Base-by-base conservation (phyloP, 2,329 filamentous ascomycete species). In the Helminthosporium solani region DNA sequence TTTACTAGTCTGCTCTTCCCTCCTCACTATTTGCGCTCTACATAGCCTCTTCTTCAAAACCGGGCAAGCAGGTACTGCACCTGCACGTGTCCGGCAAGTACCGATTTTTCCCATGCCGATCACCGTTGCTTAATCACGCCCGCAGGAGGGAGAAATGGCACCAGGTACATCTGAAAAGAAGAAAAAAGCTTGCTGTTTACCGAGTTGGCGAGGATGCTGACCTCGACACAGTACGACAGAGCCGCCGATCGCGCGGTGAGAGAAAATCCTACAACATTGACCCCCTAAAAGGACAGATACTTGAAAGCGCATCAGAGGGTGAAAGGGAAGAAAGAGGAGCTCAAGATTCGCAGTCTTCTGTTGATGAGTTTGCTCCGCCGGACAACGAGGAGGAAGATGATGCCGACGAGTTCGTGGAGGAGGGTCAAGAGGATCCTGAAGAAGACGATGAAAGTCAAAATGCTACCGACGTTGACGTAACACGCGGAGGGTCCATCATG, bases 381-480 rank as follows among this genome's bases (percentile, higher is more conserved):
- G 51, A 46, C 2, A 49, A 64, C 2, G 50, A 64, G 46, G 56
- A 60, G 15, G 63, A 60, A 21, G 51, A 46, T 9, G 58, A 60
- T 6, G 50, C 46, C 21, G 59, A 61, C 20, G 58, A 61, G 14
- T 50, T 58, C 33, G 60, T 53, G 3, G 57, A 60, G 3, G 56
- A 60, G 11, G 49, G 54, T 20, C 15, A 6, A 8, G 23, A 15
- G 12, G 53, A 52, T 27, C 63, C 67, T 46, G 70, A 73, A 16
- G 62, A 70, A 20, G 63, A 71, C 34, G 61, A 61, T 8, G 56
- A 54, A 12, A 53, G 52, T 16, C 53, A 50, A 14, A 53, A 47
- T 6, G 60, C 49, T 1, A 55, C 50, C 11, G 57, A 56, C 14
- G 55, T 57, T 1, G 50, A 57, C 12, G 47, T 40, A 38, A 41